Percentiles rank a stretch among this genome's conserved stretches.
phyloP scores from a whole-genome alignment of 2,329 filamentous ascomycete species.

The Lachnellula cervina region DNA sequence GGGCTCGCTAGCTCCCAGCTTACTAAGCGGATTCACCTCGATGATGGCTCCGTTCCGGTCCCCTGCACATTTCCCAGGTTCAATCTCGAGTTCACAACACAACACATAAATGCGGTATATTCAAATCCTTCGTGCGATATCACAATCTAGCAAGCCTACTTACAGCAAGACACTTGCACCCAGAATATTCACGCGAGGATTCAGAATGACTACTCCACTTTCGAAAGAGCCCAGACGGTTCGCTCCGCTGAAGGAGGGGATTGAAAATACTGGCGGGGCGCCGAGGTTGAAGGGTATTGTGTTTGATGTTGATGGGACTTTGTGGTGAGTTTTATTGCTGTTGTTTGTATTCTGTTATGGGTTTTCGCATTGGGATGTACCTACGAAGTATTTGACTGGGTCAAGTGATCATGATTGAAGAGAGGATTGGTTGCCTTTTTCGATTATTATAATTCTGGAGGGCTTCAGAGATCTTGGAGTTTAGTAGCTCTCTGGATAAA shows the following conservation, averaged over 20 bases:
- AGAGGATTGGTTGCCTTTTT: no score
- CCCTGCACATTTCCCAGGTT: no score
- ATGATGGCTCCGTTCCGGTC: neutral
- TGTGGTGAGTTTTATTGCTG: conserved; percentile 60
- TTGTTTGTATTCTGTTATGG: neutral
- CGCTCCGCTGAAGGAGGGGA: conserved; percentile 46
- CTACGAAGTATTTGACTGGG: no score
- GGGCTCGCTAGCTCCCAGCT: neutral
- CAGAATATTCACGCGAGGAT: conserved; percentile 3
- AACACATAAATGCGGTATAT: neutral
- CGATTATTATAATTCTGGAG: no score
- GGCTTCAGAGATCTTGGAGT: no score
- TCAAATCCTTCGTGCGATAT: neutral
- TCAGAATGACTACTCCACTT: conserved; percentile 20
- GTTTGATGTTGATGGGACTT: conserved; percentile 92
- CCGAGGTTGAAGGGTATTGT: conserved; percentile 58
- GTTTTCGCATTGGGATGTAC: neutral
- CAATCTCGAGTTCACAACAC: neutral
- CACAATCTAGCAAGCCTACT: neutral
- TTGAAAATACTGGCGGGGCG: conserved; percentile 18
- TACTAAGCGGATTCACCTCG: neutral
- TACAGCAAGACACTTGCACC: neutral
- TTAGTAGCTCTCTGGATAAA: no score
- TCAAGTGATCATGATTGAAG: neutral
- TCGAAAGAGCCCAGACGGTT: conserved; percentile 40